phyloP scores from a whole-genome alignment of 139 green algal genomes.

The Chlamydomonas eustigma region DNA sequence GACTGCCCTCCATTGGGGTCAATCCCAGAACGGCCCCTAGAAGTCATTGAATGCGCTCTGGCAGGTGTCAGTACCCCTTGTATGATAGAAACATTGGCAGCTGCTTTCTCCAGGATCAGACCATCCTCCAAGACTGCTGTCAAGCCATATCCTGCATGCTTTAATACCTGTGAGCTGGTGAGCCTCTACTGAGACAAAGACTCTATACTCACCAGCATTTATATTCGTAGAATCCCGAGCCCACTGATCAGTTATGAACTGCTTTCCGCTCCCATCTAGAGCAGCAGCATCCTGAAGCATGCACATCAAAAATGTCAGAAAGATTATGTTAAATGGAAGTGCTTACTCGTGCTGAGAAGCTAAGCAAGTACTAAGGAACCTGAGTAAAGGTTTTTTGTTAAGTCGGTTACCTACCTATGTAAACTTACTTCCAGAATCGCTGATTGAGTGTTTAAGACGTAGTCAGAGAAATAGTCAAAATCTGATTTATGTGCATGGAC shows the following conservation, averaged over 20 bases:
- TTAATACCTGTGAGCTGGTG: background rate
- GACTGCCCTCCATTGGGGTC: slow-evolving; percentile 66
- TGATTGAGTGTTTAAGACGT: slow-evolving; percentile 42
- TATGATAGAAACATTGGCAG: slow-evolving; percentile 77
- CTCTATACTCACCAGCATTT: slow-evolving; percentile 43
- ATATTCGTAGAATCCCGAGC: slow-evolving; percentile 30
- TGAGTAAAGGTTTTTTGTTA: no score
- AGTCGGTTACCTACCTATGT: no score
- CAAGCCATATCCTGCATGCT: slow-evolving; percentile 73
- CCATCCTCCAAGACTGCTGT: slow-evolving; percentile 92
- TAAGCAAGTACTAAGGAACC: no score
- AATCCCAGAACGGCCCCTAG: slow-evolving; percentile 56
- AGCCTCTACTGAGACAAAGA: no score
- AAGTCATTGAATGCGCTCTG: slow-evolving; percentile 67
- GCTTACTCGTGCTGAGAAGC: no score
- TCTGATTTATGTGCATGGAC: slow-evolving; percentile 3
- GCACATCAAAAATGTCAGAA: no score
- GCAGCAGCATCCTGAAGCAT: slow-evolving; percentile 23
- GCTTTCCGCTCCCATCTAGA: slow-evolving; percentile 52
- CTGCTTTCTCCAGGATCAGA: slow-evolving; percentile 87
- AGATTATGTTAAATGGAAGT: no score
- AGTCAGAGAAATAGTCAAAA: slow-evolving; percentile 47
- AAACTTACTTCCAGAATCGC: slow-evolving; percentile 33
- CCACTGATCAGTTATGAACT: slow-evolving; percentile 64
- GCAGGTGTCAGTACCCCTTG: slow-evolving; percentile 59